Conservation (phyloP, 257 asterid species). For the Nicotiana knightiana region DNA sequence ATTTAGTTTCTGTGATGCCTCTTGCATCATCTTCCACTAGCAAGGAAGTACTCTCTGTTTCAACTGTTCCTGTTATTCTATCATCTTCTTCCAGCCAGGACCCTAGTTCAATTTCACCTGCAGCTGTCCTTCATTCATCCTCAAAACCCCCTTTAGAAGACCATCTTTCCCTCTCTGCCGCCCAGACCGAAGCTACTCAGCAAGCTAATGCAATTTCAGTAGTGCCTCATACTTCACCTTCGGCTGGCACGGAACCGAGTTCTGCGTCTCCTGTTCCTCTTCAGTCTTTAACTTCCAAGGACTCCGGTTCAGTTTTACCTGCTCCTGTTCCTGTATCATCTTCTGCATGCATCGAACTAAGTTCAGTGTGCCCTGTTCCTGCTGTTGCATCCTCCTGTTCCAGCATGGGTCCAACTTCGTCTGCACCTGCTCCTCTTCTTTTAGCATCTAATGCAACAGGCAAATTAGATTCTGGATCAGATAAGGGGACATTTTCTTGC, state of each 20-base stretch:
- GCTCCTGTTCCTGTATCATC: conserved; percentile 12
- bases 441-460: conserved; percentile 30
- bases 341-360: conserved; percentile 7
- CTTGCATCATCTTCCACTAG: conserved; percentile 6
- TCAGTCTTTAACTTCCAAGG: conserved; percentile 4
- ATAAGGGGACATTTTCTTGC: conserved; percentile 20
- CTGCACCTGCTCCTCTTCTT: conserved; percentile 22
- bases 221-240: conserved; percentile 9
- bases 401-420: background rate
- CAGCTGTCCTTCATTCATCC: background rate
- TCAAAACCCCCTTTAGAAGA: conserved; percentile 13
- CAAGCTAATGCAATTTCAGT: conserved; percentile 20
- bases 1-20: background rate
- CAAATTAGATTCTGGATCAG: conserved; percentile 23
- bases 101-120: background rate
- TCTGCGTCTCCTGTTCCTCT: background rate
- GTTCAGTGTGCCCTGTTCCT: conserved; percentile 8
- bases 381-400: conserved; percentile 12
- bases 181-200: conserved; percentile 19
- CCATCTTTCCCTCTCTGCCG: conserved; percentile 31
- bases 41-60: background rate
- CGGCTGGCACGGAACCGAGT: conserved; percentile 6
- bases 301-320: conserved; percentile 19
- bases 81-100: background rate
- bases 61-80: background rate